Evolutionary conservation across 164 flowering plant genomes (phyloP).

Genomic region (Stephania yunnanensis): DNA sequence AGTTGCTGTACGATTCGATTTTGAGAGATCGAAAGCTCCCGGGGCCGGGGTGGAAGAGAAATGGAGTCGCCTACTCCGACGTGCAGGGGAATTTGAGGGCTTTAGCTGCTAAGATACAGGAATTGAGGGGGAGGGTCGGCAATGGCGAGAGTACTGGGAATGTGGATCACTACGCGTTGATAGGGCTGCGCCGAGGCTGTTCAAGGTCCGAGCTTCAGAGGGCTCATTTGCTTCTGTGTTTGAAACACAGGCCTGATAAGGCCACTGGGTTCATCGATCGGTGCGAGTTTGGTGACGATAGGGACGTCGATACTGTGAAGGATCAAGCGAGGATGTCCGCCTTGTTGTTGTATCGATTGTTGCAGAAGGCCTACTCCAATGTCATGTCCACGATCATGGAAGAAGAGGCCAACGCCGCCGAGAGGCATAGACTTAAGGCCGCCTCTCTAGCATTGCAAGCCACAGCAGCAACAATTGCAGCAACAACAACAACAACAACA

Average conservation of each 20-base stretch:
- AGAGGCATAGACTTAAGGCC: constrained; percentile 53
- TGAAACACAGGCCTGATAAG: constrained; percentile 79
- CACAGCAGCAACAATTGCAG: constrained; percentile 18
- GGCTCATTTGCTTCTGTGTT: constrained; percentile 61
- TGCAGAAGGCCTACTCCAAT: constrained; percentile 72
- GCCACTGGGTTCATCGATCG: constrained; percentile 55
- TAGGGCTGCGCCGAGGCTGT: constrained; percentile 84
- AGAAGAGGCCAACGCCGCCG: constrained; percentile 64
- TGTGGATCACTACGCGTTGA: constrained; percentile 74
- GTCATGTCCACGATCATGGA: constrained; percentile 58
- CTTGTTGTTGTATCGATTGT: constrained; percentile 60
- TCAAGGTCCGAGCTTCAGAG: constrained; percentile 78
- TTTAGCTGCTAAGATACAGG: constrained; percentile 47
- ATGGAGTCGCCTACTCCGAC: constrained; percentile 54
- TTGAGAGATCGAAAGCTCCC: constrained; percentile 72
- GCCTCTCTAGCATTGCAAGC: constrained; percentile 32
- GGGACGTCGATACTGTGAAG: constrained; percentile 58
- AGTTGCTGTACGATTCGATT: constrained; percentile 76
- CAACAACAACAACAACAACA: too few relatives aligned
- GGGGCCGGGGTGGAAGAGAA: constrained; percentile 77
- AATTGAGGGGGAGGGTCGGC: constrained; percentile 62
- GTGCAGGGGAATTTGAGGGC: constrained; percentile 59
- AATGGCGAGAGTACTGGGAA: constrained; percentile 54
- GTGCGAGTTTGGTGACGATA: constrained; percentile 68
- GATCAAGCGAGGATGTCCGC: constrained; percentile 85